phyloP scores from a whole-genome alignment of 768 basidiomycete species.

The Suillus variegatus region DNA sequence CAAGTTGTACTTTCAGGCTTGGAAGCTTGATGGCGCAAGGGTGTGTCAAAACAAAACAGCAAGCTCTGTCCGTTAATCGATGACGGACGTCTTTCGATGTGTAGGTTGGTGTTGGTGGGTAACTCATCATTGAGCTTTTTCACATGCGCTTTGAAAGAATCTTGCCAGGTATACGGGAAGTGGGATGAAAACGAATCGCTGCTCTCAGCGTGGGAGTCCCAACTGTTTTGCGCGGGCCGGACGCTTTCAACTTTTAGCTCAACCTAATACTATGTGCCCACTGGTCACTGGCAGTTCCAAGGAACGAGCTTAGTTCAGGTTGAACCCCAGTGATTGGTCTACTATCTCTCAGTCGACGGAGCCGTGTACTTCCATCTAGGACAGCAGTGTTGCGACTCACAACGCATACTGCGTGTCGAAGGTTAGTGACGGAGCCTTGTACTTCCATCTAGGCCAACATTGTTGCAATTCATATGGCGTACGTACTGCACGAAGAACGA shows the following conservation, averaged over 20 bases:
- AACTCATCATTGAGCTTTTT: conserved; percentile 63
- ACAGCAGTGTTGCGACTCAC: background rate
- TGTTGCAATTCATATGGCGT: background rate
- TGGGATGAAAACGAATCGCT: background rate
- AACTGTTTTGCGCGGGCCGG: background rate
- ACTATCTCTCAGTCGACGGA: background rate
- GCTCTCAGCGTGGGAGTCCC: background rate
- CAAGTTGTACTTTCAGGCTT: conserved; percentile 51
- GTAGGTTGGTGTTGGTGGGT: conserved; percentile 81
- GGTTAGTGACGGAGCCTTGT: background rate
- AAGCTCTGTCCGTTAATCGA: conserved; percentile 68
- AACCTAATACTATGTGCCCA: background rate
- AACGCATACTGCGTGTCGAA: background rate
- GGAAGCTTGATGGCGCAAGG: conserved; percentile 55
- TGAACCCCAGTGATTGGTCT: background rate
- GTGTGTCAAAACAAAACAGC: conserved; percentile 59
- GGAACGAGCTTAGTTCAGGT: background rate
- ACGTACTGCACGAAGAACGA: background rate
- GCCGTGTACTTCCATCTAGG: background rate
- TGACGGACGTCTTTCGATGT: conserved; percentile 76
- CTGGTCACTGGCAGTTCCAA: background rate
- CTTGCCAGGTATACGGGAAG: conserved; percentile 67
- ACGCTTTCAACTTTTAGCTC: background rate
- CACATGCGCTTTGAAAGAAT: conserved; percentile 74
- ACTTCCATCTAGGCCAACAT: background rate